These are phyloP conservation scores for Phytophthora pistaciae DNA, from an alignment of 352 stramenopile genomes.

Conservation along the genomic window DNA sequence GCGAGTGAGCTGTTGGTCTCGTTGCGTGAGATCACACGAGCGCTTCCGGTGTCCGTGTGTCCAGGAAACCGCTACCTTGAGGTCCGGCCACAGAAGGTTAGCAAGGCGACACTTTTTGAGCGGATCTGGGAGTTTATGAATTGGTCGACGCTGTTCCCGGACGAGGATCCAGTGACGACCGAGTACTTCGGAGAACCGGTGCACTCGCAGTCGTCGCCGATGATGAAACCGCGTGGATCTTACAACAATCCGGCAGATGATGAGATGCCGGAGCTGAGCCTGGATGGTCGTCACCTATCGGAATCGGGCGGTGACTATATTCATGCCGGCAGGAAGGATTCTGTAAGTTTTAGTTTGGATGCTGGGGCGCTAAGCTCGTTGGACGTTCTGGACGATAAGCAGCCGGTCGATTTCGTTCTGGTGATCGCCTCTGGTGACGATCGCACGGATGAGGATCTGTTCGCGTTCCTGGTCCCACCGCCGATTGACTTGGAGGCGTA, in stretches of 20 bases:
- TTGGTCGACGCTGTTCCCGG: conserved; percentile 66
- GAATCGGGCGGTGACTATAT: conserved; percentile 18
- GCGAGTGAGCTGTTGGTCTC: conserved; percentile 90
- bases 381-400: conserved; percentile 36
- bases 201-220: conserved; percentile 50
- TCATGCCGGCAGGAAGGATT: conserved; percentile 29
- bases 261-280: conserved; percentile 6
- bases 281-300: conserved; percentile 18
- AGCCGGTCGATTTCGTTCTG: conserved; percentile 80
- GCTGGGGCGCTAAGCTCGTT: conserved; percentile 20
- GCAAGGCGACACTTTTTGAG: conserved; percentile 83
- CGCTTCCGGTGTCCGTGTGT: conserved; percentile 76
- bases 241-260: conserved; percentile 22
- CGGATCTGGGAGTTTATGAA: conserved; percentile 90
- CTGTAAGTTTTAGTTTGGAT: conserved; percentile 21
- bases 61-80: conserved; percentile 82
- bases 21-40: conserved; percentile 77
- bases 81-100: conserved; percentile 83
- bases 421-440: conserved; percentile 88
- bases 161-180: conserved; percentile 69
- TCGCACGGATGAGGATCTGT: conserved; percentile 86
- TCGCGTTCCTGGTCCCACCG: conserved; percentile 77
- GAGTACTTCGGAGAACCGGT: conserved; percentile 80
- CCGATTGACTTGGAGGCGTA: conserved; percentile 88
- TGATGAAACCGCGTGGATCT: conserved; percentile 51